Evolutionary conservation across 768 basidiomycete genomes (phyloP).

Genomic region (Trametes meyenii): DNA sequence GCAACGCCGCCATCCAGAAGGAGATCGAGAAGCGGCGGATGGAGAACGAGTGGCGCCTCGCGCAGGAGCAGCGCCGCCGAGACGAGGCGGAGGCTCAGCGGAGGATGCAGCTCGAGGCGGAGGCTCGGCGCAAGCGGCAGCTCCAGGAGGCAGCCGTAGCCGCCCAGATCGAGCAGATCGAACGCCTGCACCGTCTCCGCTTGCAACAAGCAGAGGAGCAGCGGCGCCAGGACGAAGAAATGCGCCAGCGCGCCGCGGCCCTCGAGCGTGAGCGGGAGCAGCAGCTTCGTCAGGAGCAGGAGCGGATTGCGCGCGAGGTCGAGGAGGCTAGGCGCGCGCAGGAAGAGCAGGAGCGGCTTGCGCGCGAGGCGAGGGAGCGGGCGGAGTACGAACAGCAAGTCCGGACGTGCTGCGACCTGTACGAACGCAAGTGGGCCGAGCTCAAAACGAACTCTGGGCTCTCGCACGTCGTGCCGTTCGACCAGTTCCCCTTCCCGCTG

Average conservation of each 20-base stretch:
- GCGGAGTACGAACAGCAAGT: not conserved
- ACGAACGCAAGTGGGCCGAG: slow-evolving; percentile 20
- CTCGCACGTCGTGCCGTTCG: slow-evolving; percentile 22
- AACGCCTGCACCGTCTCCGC: not conserved
- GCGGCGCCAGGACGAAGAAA: slow-evolving; percentile 6
- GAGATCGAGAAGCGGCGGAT: not conserved
- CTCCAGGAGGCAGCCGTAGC: slow-evolving; percentile 2
- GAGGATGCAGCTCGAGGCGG: not conserved
- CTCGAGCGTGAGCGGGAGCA: slow-evolving; percentile 9
- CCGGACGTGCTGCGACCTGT: slow-evolving; percentile 7
- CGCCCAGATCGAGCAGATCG: not conserved
- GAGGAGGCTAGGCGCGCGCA: not conserved
- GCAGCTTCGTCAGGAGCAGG: slow-evolving; percentile 9
- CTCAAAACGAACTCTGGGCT: slow-evolving; percentile 18
- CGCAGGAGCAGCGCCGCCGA: slow-evolving; percentile 1
- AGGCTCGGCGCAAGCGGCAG: not conserved
- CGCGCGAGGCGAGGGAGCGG: not conserved
- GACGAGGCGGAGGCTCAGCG: not conserved
- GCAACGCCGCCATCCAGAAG: not conserved
- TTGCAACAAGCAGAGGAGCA: not conserved
- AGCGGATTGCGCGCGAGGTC: slow-evolving; percentile 1
- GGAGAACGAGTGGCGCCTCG: not conserved
- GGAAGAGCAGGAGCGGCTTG: slow-evolving; percentile 8
- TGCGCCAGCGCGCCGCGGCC: slow-evolving; percentile 1
- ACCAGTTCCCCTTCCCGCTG: slow-evolving; percentile 48